Conservation (phyloP, 139 green algal genomes). For the Asterochloris sp. region DNA sequence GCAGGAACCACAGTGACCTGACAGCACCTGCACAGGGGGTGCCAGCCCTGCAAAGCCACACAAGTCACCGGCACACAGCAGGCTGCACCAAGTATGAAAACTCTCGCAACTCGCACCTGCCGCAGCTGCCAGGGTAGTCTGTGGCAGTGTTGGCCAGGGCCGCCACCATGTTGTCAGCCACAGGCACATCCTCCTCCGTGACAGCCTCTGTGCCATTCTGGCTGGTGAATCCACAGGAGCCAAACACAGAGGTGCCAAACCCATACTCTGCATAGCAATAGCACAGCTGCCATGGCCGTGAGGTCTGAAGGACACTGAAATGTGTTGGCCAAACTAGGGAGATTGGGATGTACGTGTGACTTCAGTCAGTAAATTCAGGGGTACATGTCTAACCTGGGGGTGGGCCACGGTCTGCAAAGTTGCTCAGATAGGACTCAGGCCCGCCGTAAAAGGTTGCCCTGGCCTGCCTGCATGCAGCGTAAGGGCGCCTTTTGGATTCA, state of each 20-base stretch:
- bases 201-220: constrained; percentile 6
- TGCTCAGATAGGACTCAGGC: constrained; percentile 2
- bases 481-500: no score
- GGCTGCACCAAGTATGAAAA: neutral
- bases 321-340: no score
- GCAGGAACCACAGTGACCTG: no score
- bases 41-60: no score
- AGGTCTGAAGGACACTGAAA: neutral
- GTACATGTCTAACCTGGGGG: no score
- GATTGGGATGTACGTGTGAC: no score
- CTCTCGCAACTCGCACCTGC: constrained; percentile 27
- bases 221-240: constrained; percentile 18
- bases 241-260: constrained; percentile 22
- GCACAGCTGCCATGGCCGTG: neutral
- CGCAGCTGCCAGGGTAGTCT: constrained; percentile 42
- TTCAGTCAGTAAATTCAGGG: no score
- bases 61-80: no score
- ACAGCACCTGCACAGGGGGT: no score
- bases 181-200: constrained; percentile 1
- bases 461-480: constrained; percentile 13
- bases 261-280: constrained; percentile 9
- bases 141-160: constrained; percentile 27
- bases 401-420: constrained; percentile 1
- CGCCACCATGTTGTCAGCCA: constrained; percentile 12
- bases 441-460: constrained; percentile 27